These are phyloP conservation scores for Tubosaeta sp. DNA, from an alignment of 768 basidiomycete genomes.

Conservation along the genomic window DNA sequence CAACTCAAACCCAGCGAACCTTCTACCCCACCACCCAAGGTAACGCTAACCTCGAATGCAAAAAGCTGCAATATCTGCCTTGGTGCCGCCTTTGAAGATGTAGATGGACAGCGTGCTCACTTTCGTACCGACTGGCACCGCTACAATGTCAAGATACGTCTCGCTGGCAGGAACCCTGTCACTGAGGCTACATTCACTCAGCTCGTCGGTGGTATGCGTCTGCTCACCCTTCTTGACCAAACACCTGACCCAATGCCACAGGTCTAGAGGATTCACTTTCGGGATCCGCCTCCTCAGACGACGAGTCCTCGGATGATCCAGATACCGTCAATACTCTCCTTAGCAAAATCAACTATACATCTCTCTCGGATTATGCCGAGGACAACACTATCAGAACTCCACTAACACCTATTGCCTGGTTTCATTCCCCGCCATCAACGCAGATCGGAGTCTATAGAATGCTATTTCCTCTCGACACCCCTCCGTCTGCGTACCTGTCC, in stretches of 20 bases:
- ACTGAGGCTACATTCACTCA: constrained; percentile 68
- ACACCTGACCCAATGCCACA: constrained; percentile 24
- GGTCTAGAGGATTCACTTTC: constrained; percentile 86
- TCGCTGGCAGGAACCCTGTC: constrained; percentile 59
- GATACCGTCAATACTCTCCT: constrained; percentile 66
- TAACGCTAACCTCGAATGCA: constrained; percentile 24
- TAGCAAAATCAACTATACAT: constrained; percentile 48
- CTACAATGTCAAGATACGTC: constrained; percentile 87
- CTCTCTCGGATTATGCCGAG: constrained; percentile 46
- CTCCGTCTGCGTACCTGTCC: constrained; percentile 46
- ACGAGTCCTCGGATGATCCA: constrained; percentile 54
- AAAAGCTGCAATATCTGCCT: constrained; percentile 71
- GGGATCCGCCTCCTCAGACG: constrained; percentile 77
- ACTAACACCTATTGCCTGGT: constrained; percentile 81
- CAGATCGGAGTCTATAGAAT: constrained; percentile 88
- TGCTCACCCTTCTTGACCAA: neutral
- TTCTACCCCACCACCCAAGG: constrained; percentile 34
- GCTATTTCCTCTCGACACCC: constrained; percentile 52
- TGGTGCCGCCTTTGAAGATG: constrained; percentile 61
- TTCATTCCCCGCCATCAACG: constrained; percentile 79
- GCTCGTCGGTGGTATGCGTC: constrained; percentile 70
- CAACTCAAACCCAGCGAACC: constrained; percentile 31
- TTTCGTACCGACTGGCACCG: constrained; percentile 97
- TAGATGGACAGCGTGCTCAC: constrained; percentile 81
- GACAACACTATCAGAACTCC: constrained; percentile 36